Conservation (phyloP, 2,329 filamentous ascomycete species). For the Pseudovirgaria hyperparasitica region DNA sequence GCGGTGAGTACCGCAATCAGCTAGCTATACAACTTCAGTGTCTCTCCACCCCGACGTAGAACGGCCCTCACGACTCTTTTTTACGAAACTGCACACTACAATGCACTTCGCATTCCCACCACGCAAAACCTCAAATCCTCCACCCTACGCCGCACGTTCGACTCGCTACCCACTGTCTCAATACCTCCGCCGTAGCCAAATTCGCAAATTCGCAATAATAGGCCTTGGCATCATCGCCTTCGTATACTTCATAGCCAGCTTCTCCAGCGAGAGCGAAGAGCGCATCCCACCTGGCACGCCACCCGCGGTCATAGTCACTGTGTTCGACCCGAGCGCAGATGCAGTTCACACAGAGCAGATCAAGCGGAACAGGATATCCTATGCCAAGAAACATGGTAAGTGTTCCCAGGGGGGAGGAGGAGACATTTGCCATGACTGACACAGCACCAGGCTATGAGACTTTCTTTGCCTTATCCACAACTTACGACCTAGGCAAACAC, state of each 20-base stretch:
- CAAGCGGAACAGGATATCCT: constrained; percentile 69
- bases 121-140: constrained; percentile 67
- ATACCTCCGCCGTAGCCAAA: constrained; percentile 44
- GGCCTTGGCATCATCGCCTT: constrained; percentile 41
- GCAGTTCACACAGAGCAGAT: constrained; percentile 59
- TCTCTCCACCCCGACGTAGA: too few species aligned
- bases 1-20: too few species aligned
- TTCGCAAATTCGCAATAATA: constrained; percentile 43
- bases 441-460: constrained; percentile 61
- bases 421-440: too few species aligned
- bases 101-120: constrained; percentile 86
- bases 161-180: constrained; percentile 39
- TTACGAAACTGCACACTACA: too few species aligned
- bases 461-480: constrained; percentile 64
- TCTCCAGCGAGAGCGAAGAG: constrained; percentile 11
- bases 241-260: constrained; percentile 22
- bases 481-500: constrained; percentile 55
- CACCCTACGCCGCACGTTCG: constrained; percentile 53
- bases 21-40: too few species aligned
- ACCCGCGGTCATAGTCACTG: constrained; percentile 67
- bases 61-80: too few species aligned
- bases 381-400: constrained; percentile 77
- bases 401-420: constrained; percentile 1
- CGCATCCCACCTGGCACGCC: constrained; percentile 22
- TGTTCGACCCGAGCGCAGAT: constrained; percentile 58